These are phyloP conservation scores for Collybiopsis confluens DNA, from an alignment of 768 basidiomycete species.

Conservation along the genomic window DNA sequence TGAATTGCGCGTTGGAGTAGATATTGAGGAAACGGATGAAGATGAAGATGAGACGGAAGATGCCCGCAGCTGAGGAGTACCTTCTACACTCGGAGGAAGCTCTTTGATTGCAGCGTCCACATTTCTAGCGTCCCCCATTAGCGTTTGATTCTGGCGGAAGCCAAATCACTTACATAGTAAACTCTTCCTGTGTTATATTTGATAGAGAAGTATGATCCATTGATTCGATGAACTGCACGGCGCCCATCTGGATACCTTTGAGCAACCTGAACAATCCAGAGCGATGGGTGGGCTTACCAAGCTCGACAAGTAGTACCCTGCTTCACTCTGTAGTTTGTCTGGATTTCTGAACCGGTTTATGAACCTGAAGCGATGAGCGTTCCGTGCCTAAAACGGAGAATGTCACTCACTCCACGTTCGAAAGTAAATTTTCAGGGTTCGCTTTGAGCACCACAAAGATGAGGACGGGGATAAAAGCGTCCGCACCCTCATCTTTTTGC, in stretches of 20 bases:
- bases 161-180: constrained; percentile 57
- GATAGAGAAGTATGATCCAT: constrained; percentile 96
- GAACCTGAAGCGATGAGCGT: constrained; percentile 52
- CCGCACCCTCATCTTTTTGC: constrained; percentile 81
- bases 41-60: constrained; percentile 25
- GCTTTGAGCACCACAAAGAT: constrained; percentile 92
- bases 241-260: constrained; percentile 67
- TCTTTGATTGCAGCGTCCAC: constrained; percentile 50
- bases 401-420: constrained; percentile 83
- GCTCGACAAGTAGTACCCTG: constrained; percentile 95
- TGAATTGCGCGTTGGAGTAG: constrained; percentile 15
- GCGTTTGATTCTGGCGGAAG: background rate
- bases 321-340: constrained; percentile 85
- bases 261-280: background rate
- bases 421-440: constrained; percentile 90
- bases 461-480: constrained; percentile 90
- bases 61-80: constrained; percentile 15
- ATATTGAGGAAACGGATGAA: constrained; percentile 8
- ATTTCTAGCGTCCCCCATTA: constrained; percentile 28
- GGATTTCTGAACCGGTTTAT: constrained; percentile 94
- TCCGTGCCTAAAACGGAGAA: background rate
- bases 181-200: constrained; percentile 91
- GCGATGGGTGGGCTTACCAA: constrained; percentile 49
- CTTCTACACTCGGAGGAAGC: constrained; percentile 28
- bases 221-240: constrained; percentile 95